A percentile compares a stretch with the other conserved stretches of the same genome.
phyloP scores from a whole-genome alignment of 306 rosid genomes.

The Sechiopsis laciniata region DNA sequence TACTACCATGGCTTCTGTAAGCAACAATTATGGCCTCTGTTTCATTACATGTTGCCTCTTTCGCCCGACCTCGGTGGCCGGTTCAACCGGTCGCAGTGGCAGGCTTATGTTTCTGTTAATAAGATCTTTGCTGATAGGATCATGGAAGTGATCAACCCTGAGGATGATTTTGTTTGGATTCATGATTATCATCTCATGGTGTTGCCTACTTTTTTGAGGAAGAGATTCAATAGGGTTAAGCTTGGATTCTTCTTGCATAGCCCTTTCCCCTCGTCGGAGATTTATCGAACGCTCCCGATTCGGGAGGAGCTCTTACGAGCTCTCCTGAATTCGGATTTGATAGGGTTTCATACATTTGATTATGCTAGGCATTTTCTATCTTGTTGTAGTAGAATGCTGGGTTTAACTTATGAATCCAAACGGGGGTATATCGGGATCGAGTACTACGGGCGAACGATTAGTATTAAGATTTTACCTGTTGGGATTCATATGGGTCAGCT shows the following conservation, averaged over 20 bases:
- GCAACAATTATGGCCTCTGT: conserved; percentile 77
- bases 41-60: conserved; percentile 77
- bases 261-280: conserved; percentile 79
- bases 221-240: conserved; percentile 64
- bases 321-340: conserved; percentile 70
- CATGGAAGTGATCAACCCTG: conserved; percentile 86
- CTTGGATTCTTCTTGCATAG: conserved; percentile 84
- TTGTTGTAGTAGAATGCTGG: conserved; percentile 83
- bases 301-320: conserved; percentile 75
- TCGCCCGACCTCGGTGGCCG: conserved; percentile 74
- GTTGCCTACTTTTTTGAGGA: conserved; percentile 77
- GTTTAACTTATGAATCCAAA: conserved; percentile 66
- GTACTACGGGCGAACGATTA: conserved; percentile 77
- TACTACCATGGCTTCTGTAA: conserved; percentile 81
- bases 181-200: conserved; percentile 90
- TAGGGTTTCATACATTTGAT: conserved; percentile 83
- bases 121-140: conserved; percentile 78
- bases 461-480: conserved; percentile 76
- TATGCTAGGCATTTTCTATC: conserved; percentile 79
- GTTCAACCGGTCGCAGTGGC: conserved; percentile 67
- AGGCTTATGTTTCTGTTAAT: conserved; percentile 72
- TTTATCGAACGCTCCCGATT: conserved; percentile 65
- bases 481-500: conserved; percentile 84
- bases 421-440: conserved; percentile 77
- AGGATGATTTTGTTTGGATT: conserved; percentile 78